Base-by-base conservation (phyloP, 306 rosid species). In the Bauhinia variegata region DNA sequence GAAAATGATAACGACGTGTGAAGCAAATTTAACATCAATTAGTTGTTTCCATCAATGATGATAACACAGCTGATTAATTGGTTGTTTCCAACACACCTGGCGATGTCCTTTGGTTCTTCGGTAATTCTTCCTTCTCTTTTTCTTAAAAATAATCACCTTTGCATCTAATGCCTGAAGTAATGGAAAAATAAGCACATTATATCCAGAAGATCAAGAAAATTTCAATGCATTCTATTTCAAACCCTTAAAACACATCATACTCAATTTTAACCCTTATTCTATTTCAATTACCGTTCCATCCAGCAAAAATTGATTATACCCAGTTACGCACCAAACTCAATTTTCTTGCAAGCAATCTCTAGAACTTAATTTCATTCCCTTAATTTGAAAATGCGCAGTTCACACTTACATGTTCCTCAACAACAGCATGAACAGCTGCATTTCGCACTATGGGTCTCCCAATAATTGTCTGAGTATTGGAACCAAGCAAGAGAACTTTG, bases 51-150 rank as follows among this genome's bases (percentile, higher is more conserved):
- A 17, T 53, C 55, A n/a, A n/a, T 57, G 8, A 66, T 31, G 23
- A 73, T 51, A 56, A 44, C 19, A 51, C 2, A 47, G 37, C 4
- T 12, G 23, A 19, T 67, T 28, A 32, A 44, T 39, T 47, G 37
- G 59, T 32, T 65, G 55, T 44, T 72, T 76, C 42, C 37, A 71
- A 70, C 74, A 12, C 65, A 92, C 93, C 96, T 87, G 98, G 59
- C 95, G 91, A 71, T 89, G 98, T 31, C 96, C 98, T 76, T 84
- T 87, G 71, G 86, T 75, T 80, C 96, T 80, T 34, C 96, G 84
- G 74, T 89, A 92, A 73, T 89, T 92, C 91, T 92, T 92, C 74
- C 98, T 86, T 76, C 96, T 87, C 85, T 92, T 89, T 81, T 92
- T 92, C 91, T 92, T 92, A 57, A 92, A 92, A 67, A 89, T 87